These are phyloP conservation scores for Pholiota molesta DNA, from an alignment of 768 basidiomycete genomes.

Conservation along the genomic window DNA sequence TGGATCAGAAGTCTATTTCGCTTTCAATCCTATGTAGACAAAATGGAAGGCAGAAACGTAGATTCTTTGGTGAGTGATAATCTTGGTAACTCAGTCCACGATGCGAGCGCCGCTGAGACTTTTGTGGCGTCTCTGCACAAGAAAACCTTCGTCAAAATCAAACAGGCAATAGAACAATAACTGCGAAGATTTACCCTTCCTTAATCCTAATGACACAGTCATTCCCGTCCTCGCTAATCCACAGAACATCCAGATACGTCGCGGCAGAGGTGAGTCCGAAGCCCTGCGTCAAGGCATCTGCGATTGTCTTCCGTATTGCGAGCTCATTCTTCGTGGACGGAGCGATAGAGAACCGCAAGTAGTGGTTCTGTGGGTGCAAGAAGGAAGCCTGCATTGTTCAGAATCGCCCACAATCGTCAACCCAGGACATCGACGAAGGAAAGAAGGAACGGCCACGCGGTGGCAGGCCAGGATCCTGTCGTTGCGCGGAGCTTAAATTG, in stretches of 20 bases:
- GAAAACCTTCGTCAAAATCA: not conserved
- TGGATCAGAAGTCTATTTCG: not conserved
- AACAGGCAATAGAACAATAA: not conserved
- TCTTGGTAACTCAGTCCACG: constrained; percentile 28
- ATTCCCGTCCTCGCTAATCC: constrained; percentile 44
- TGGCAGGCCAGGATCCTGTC: no score
- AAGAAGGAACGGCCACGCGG: no score
- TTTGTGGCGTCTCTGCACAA: constrained; percentile 19
- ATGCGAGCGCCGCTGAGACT: constrained; percentile 21
- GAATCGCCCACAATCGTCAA: no score
- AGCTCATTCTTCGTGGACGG: constrained; percentile 45
- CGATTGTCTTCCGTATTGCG: constrained; percentile 53
- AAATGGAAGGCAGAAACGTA: constrained; percentile 43
- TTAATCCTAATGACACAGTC: constrained; percentile 45
- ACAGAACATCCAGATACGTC: constrained; percentile 62
- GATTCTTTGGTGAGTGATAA: constrained; percentile 41
- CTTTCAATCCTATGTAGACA: constrained; percentile 13
- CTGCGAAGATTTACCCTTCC: constrained; percentile 36
- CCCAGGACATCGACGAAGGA: no score
- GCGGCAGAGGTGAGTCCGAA: constrained; percentile 58
- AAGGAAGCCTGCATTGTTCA: constrained; percentile 23
- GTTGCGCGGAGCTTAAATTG: not conserved
- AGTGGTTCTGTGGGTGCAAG: constrained; percentile 38
- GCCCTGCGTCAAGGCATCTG: constrained; percentile 54
- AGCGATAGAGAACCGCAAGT: constrained; percentile 46